Conservation (phyloP, 306 rosid species). For the Begonia fuchsioides region DNA sequence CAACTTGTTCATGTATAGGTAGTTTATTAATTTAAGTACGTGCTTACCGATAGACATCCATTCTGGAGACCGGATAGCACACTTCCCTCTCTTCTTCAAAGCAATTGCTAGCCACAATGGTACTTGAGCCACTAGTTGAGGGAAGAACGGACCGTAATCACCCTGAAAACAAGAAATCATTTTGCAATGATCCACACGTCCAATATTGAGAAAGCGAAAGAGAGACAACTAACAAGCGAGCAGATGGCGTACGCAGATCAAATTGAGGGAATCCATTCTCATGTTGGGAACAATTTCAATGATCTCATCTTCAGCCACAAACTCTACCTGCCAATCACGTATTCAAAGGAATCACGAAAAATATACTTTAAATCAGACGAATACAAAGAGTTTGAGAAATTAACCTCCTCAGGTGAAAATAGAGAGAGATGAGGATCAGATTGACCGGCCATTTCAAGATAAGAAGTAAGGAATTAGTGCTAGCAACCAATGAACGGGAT, state of each 20-base stretch:
- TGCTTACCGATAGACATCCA: conserved; percentile 84
- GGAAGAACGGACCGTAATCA: conserved; percentile 80
- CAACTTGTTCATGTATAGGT: too few species aligned
- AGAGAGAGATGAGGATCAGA: conserved; percentile 17
- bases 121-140: conserved; percentile 61
- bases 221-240: conserved; percentile 1
- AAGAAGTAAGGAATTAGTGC: too few species aligned
- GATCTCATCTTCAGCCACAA: conserved; percentile 67
- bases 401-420: conserved; percentile 36
- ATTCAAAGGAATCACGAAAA: background rate
- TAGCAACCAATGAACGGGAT: too few species aligned
- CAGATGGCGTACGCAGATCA: conserved; percentile 38
- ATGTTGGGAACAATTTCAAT: conserved; percentile 73
- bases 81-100: conserved; percentile 75
- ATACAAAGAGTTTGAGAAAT: background rate
- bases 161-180: conserved; percentile 38
- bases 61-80: conserved; percentile 55
- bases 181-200: background rate
- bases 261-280: conserved; percentile 65
- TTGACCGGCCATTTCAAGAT: conserved; percentile 29
- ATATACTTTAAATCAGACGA: background rate
- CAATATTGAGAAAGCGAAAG: background rate
- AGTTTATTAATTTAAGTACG: background rate
- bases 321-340: conserved; percentile 44
- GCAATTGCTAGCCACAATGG: conserved; percentile 88